Conservation (phyloP, 2,329 filamentous ascomycete species). For the Beauveria varroae region DNA sequence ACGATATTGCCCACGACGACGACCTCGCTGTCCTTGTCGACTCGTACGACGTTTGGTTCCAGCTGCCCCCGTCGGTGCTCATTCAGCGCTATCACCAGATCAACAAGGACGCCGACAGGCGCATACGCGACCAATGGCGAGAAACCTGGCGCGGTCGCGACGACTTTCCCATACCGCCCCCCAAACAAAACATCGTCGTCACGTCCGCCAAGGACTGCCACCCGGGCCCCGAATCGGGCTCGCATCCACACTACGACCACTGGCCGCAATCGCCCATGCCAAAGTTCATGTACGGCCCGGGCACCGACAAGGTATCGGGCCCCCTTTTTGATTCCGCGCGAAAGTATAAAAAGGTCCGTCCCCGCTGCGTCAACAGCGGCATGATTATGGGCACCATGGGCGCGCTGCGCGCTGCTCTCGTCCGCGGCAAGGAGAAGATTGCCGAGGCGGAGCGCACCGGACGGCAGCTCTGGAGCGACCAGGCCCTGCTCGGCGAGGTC, state of each 20-base stretch:
- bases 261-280: conserved; percentile 30
- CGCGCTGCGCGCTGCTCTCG: conserved; percentile 18
- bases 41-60: conserved; percentile 32
- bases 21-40: conserved; percentile 31
- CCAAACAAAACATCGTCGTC: conserved; percentile 26
- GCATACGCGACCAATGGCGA: conserved; percentile 20
- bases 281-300: conserved; percentile 25
- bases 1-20: conserved; percentile 18
- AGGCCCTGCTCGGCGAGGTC: conserved; percentile 30
- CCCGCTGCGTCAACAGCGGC: conserved; percentile 28
- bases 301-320: conserved; percentile 23
- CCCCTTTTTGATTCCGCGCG: conserved; percentile 23
- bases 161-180: conserved; percentile 23
- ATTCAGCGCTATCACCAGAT: conserved; percentile 28
- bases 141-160: background rate
- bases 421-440: conserved; percentile 23
- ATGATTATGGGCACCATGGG: conserved; percentile 30
- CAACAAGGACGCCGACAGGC: conserved; percentile 26
- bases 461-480: conserved; percentile 31
- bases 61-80: conserved; percentile 29
- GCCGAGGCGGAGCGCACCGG: conserved; percentile 20
- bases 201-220: conserved; percentile 29
- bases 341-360: conserved; percentile 25
- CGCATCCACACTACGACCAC: conserved; percentile 27
- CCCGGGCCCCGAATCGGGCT: conserved; percentile 25